phyloP scores from a whole-genome alignment of 2,329 filamentous ascomycete species.

The Ascochyta fabae region DNA sequence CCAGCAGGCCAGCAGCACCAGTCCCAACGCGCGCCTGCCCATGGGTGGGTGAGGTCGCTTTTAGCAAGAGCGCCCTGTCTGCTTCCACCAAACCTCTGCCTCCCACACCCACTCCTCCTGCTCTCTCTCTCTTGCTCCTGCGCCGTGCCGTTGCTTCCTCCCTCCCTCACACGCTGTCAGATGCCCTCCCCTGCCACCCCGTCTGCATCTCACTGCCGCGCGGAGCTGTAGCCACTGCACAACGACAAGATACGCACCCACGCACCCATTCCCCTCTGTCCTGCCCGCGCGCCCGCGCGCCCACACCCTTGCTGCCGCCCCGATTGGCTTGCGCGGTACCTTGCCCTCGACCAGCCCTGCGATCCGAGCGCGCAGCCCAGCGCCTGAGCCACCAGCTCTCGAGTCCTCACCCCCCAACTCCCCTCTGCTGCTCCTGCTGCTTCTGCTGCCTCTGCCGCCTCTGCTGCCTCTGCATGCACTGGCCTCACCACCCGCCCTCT shows the following conservation, averaged over 20 bases:
- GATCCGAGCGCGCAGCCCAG: constrained; percentile 28
- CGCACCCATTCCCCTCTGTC: not conserved
- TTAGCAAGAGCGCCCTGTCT: constrained; percentile 21
- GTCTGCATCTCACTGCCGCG: constrained; percentile 9
- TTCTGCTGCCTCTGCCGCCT: constrained; percentile 19
- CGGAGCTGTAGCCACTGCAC: constrained; percentile 6
- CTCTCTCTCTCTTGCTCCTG: constrained; percentile 10
- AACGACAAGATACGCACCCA: not conserved
- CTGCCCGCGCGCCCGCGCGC: not conserved
- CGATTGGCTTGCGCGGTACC: constrained; percentile 22
- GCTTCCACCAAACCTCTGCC: constrained; percentile 18
- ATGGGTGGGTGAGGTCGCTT: constrained; percentile 16
- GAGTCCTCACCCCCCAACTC: constrained; percentile 36
- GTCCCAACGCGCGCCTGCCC: constrained; percentile 22
- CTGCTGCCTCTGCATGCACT: constrained; percentile 28
- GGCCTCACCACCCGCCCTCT: constrained; percentile 34
- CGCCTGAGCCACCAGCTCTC: constrained; percentile 22
- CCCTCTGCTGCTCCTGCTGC: constrained; percentile 17
- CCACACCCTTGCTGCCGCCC: constrained; percentile 23
- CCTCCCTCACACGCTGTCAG: constrained; percentile 13
- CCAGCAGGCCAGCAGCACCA: constrained; percentile 16
- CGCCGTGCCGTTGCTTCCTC: constrained; percentile 20
- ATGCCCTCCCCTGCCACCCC: constrained; percentile 14
- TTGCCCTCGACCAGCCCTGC: constrained; percentile 24
- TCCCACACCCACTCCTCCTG: constrained; percentile 15